Evolutionary conservation across 2,329 filamentous ascomycete species (phyloP), one percentile per base, ranked within the genome.

Genomic region (Trichoderma breve): DNA sequence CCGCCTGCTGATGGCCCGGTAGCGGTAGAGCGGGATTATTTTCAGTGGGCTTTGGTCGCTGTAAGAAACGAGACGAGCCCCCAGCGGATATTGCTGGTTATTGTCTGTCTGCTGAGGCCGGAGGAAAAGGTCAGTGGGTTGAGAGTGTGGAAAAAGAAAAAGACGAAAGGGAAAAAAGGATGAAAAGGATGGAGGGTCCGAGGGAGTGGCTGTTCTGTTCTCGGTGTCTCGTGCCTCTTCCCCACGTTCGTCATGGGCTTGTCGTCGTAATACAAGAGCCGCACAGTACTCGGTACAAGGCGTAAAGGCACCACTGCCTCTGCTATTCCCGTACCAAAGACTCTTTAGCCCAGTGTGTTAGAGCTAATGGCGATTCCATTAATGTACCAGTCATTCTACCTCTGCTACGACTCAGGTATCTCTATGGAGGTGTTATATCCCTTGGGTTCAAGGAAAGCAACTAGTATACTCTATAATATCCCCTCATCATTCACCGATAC

Each of bases 161-260:
- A 30, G 11, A 24, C 39, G 15, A n/a, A 32, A 15, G 34, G 65
- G 47, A 18, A 47, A 28, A 60, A 43, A 43, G 58, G 36, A 24
- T 24, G 55, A 30, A 32, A 39, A n/a, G 65, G 65, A 68, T 68
- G 65, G 64, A 57, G 24, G 57, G 58, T 21, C 55, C 7, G 30
- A 47, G 24, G 11, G 26, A 67, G 39, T 30, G 51, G 64, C 21
- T 61, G 53, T n/a, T 68, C 21, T 61, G 53, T n/a, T 68, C 55
- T 43, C 30, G 64, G 64, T 68, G 65, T 58, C 65, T 68, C 65
- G 43, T 68, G 36, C 67, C 60, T 53, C 66, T 70, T 70, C 67
- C 67, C 67, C 57, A 63, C 67, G 67, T 70, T 47, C n/a, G 67
- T 39, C 67, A 51, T 47, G 55, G 53, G 32, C 64, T 58, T 28